Evolutionary conservation across 1,284 basidiomycete species (phyloP), one percentile per base, ranked within the genome.

Genomic region (Apiotrichum domesticum): DNA sequence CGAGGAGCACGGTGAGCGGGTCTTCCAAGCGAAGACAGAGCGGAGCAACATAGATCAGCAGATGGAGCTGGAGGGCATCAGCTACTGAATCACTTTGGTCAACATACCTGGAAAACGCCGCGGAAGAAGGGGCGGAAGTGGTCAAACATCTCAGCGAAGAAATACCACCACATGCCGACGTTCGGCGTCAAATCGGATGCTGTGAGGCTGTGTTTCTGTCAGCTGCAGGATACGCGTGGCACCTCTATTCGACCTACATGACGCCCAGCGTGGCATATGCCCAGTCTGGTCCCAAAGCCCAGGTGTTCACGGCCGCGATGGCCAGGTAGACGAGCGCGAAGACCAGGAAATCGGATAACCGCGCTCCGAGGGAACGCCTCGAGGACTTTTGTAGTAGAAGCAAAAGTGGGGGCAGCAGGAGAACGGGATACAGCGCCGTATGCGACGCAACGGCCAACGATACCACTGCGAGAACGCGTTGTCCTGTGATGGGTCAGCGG

Each of bases 111-210:
- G 75, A 98, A 98, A n/a, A 90, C 89, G 80, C 94, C 87, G 15
- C 96, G 79, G 80, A 97, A 99, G 78, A 98, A 98, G 3, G 86
- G 83, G 35, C 94, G 81, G 79, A 98, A 99, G 75, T 98, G 90
- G 70, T 97, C 93, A 67, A 99, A 99, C 87, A 98, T 98, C 74
- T 98, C 94, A 11, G 93, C 97, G 78, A 98, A 97, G 78, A 98
- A 98, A 77, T 98, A 98, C 96, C 96, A 98, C 87, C 90, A 93
- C 41, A 98, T 78, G 3, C 95, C 95, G 7, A 90, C 85, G 67
- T 95, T 97, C 0, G 96, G 96, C 5, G 90, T 91, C 54, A 98
- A 76, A 71, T 95, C 92, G 3, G 87, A 86, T 6, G 93, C 83
- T 4, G 80, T 83, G 29, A 88, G 65, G 44, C 87, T 90, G 62